Evolutionary conservation across 768 basidiomycete genomes (phyloP).

Genomic region (Leucocoprinus leucothites): DNA sequence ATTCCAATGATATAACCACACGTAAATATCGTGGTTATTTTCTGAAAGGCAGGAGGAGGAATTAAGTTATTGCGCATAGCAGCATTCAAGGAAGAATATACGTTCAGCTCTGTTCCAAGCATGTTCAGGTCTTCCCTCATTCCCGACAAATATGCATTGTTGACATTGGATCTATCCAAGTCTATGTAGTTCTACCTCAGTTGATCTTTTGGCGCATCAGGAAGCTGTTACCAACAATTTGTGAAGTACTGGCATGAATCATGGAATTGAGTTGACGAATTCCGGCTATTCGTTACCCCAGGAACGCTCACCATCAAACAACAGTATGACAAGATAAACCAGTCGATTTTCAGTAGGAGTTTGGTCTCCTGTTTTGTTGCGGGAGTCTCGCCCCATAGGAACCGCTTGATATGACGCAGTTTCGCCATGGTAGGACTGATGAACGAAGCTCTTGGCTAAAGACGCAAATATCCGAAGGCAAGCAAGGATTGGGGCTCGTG

Average conservation of each 20-base stretch:
- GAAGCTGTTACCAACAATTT: conserved; percentile 42
- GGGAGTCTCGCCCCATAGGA: conserved; percentile 33
- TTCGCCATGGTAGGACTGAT: conserved; percentile 18
- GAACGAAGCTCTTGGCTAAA: not conserved
- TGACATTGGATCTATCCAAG: conserved; percentile 64
- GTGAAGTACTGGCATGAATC: conserved; percentile 50
- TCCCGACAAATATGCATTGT: conserved; percentile 77
- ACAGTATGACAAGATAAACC: conserved; percentile 68
- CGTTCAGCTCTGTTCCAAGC: conserved; percentile 63
- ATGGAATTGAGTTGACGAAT: conserved; percentile 11
- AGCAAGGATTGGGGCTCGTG: not conserved
- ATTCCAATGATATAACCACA: conserved; percentile 76
- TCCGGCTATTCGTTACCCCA: not conserved
- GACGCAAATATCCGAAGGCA: not conserved
- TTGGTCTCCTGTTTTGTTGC: conserved; percentile 40
- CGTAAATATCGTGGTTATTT: conserved; percentile 69
- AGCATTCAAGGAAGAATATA: conserved; percentile 19
- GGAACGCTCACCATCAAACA: conserved; percentile 54
- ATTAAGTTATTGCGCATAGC: not conserved
- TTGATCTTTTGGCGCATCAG: not conserved
- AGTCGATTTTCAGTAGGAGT: conserved; percentile 60
- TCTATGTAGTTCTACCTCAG: conserved; percentile 31
- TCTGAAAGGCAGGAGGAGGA: conserved; percentile 30
- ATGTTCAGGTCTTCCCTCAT: conserved; percentile 73
- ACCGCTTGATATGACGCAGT: conserved; percentile 11